Evolutionary conservation across 495 filamentous ascomycete genomes (phyloP), one percentile per base, ranked within the genome.

Genomic region (Tuber melanosporum): DNA sequence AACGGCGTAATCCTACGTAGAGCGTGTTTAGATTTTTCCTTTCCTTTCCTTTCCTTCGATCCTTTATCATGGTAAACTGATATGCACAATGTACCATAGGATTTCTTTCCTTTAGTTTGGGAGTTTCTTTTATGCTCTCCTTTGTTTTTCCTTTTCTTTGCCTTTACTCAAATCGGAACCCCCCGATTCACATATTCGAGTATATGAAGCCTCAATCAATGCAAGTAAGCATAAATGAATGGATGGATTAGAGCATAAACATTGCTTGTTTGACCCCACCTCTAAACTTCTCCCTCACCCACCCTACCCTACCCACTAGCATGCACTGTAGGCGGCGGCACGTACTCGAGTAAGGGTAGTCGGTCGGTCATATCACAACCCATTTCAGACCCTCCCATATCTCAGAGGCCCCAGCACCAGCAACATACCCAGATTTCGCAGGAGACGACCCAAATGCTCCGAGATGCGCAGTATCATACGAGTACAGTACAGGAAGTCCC

Each of bases 21-120:
- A 66, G 57, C n/a, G n/a, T 32, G n/a, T 66, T 66, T 66, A 66
- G 57, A 66, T 66, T 66, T 66, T 66, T 66, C 32, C 15, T 32
- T 12, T n/a, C 26, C 32, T 32, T 32, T n/a, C 57, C 12, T 66
- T 32, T 32, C 57, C 26, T 66, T n/a, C 3, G 4, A 66, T 32
- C 26, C n/a, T 5, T 66, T 32, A 15, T 32, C 57, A 66, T n/a
- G 57, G 57, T 66, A 14, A 32, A 66, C 57, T 32, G n/a, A 66
- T 15, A 62, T 32, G 52, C 57, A 66, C 57, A 66, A 66, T 66
- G 57, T 66, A 66, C 14, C 12, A 32, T 66, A 66, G 14, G 2
- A 14, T 15, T 32, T 66, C 10, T 17, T 32, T 32, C n/a, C 10
- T 66, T 32, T 66, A 66, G 10, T 66, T n/a, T 14, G 57, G 57